Evolutionary conservation across 176 grass and related monocot genomes (phyloP), one percentile per base, ranked within the genome.

Genomic region (Bothriochloa decipiens): DNA sequence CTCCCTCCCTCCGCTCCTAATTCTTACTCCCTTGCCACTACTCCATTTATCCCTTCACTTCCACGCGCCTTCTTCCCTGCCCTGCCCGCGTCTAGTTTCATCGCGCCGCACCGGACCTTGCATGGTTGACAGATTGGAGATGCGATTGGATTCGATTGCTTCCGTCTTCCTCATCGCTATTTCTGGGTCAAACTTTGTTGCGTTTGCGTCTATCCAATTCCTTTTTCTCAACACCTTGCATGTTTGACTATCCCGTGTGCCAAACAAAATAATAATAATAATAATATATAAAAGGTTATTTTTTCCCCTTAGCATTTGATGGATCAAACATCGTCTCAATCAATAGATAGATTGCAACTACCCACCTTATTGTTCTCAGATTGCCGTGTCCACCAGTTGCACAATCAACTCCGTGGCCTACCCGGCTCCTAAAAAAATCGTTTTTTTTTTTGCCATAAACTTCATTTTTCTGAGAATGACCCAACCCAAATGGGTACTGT

Each of bases 371-470:
- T 61, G 7, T 62, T 62, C 58, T 26, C n/a, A 26, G n/a, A 62
- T 62, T 62, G 58, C 58, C 58, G 58, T 62, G n/a, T 61, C 57
- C 57, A 61, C 57, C 57, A 23, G 57, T 25, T 61, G 57, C 55
- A 58, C 22, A 58, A 58, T 23, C 55, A 58, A 58, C 57, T 23
- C 8, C 9, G 3, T 60, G 57, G 22, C 22, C 57, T 7, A 20
- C 52, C 7, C 52, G 0, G 22, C 55, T 8, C 55, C 22, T 23
- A 41, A 57, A 33, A 22, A 3, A 53, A 14, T 13, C 18, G 3
- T 2, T 78, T 63, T 78, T 78, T 63, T 78, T 63, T 78, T 79
- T 17, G 17, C 8, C 28, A 57, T 57, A 18, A 37, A 4, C 45
- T 7, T 8, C 16, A 32, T 7, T 63, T 27, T 11, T 33, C 49